Base-by-base conservation (phyloP, 1,284 basidiomycete genomes). In the Puccinia horiana region DNA sequence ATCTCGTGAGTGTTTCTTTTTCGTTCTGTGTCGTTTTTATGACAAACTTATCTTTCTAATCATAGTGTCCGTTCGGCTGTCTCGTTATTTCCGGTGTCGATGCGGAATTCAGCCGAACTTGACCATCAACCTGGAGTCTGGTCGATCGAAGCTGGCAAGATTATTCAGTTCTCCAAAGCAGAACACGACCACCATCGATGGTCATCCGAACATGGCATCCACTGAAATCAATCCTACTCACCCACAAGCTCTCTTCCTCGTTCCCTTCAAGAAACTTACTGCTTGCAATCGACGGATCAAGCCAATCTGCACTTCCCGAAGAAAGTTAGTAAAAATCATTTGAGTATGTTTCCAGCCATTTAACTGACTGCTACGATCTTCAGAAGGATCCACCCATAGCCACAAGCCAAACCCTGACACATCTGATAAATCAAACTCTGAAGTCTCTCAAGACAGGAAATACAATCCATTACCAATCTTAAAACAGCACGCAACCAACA, bases 381-480 rank as follows among this genome's bases (percentile, higher is more conserved):
- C 6, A 40, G 35, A 35, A 65, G 61, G 40, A 40, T 40, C 18
- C 16, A 40, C 35, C 35, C 61, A 11, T 2, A 65, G 18, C 61
- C 16, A 35, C 1, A 40, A n/a, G 61, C 35, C 35, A 5, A 65
- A 65, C 12, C 35, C 35, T 20, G 61, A 65, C 35, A 16, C 11
- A 4, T 35, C 37, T 16, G 61, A 65, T 5, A 65, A 65, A 65
- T 65, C 18, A 1, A 65, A 40, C 16, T 35, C 61, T 37, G 61
- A 14, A 40, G 23, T 14, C 37, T 65, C 69, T 47, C 69, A 47
- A 70, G 42, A 44, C 47, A 44, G 58, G 37, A 44, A 69, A 16
- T 72, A 80, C 56, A 65, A 69, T 47, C 77, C 77, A 16, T 35
- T 80, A 29, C 77, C 77, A 0, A 80, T 80, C 42, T 49, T 80